Conservation (phyloP, 2,329 filamentous ascomycete species). For the Metarhizium brunneum region DNA sequence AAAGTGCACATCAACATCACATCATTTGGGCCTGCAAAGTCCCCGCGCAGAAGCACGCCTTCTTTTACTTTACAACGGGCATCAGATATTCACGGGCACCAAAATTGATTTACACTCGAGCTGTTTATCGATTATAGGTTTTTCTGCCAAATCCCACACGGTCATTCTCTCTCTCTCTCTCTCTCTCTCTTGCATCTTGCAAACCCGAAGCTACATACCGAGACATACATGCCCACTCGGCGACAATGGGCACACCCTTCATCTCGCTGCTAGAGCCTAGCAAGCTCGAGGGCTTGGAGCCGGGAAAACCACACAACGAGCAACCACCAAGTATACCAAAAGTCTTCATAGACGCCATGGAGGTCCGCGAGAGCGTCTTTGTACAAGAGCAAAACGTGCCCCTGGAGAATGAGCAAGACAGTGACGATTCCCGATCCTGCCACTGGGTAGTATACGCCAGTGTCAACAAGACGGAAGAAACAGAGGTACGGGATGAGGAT, state of each 20-base stretch:
- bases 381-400: conserved; percentile 49
- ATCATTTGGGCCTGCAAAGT: background rate
- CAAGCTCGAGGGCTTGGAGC: conserved; percentile 39
- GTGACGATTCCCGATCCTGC: conserved; percentile 68
- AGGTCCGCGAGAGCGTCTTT: conserved; percentile 51
- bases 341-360: conserved; percentile 55
- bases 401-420: conserved; percentile 66
- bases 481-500: conserved; percentile 33
- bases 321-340: conserved; percentile 40
- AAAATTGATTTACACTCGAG: background rate
- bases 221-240: background rate
- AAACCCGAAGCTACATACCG: no score
- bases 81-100: background rate
- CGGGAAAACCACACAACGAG: conserved; percentile 25
- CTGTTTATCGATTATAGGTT: no score
- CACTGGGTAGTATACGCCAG: conserved; percentile 83
- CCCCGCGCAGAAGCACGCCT: background rate
- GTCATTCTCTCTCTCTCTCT: background rate
- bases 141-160: background rate
- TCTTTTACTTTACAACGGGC: background rate
- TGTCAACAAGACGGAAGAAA: conserved; percentile 37
- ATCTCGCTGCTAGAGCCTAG: conserved; percentile 38
- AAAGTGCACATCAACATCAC: background rate
- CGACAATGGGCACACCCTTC: conserved; percentile 40
- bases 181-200: background rate